Percentiles rank a stretch among this genome's conserved stretches.
These are phyloP conservation scores for Pythium dissotocum DNA, from an alignment of 352 stramenopile species.

Conservation along the genomic window DNA sequence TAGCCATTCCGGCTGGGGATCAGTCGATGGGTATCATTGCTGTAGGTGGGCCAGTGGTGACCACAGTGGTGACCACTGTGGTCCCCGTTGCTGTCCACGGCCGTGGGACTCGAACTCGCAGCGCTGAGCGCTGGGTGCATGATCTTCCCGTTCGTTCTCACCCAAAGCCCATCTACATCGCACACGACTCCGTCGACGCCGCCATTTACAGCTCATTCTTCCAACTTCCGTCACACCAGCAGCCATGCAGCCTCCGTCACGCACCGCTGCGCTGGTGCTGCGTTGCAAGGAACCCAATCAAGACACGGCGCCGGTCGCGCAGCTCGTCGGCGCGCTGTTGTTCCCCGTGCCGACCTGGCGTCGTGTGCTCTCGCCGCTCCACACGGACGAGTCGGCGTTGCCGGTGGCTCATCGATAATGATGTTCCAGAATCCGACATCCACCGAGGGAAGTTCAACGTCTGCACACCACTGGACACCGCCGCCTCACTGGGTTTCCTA, in stretches of 20 bases:
- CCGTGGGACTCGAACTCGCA: neutral
- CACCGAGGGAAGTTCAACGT: neutral
- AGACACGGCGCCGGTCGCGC: neutral
- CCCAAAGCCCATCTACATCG: neutral
- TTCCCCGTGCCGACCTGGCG: neutral
- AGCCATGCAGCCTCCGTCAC: neutral
- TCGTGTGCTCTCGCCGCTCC: neutral
- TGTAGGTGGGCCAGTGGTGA: too few relatives aligned
- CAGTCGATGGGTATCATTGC: too few relatives aligned
- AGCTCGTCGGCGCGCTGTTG: neutral
- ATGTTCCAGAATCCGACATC: neutral
- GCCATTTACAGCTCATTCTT: neutral
- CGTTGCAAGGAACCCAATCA: neutral
- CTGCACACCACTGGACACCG: neutral
- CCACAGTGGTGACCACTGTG: too few relatives aligned
- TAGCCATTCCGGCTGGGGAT: too few relatives aligned
- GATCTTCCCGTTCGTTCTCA: neutral
- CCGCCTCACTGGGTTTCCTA: neutral
- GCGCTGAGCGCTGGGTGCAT: neutral
- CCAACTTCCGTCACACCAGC: neutral
- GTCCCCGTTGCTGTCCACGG: neutral
- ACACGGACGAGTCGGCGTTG: slow-evolving; percentile 5
- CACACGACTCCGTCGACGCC: too few relatives aligned
- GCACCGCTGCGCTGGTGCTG: neutral
- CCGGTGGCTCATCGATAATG: neutral